phyloP scores from a whole-genome alignment of 2,329 filamentous ascomycete species.

The Leptosphaerulina australis region DNA sequence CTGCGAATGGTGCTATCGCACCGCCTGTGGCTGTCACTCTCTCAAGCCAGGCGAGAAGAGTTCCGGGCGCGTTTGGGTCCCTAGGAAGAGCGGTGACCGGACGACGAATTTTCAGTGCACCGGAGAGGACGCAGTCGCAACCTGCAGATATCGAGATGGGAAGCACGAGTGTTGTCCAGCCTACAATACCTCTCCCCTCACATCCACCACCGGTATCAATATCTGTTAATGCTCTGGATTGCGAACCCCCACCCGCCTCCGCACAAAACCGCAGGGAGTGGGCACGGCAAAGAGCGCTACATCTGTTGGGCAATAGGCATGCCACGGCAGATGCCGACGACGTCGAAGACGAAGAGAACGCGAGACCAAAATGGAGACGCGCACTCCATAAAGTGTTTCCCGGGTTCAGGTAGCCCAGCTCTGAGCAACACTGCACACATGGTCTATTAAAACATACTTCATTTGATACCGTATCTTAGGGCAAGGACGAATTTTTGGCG shows the following conservation, averaged over 20 bases:
- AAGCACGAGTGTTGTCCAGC: background rate
- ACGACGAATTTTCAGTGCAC: slow-evolving; percentile 43
- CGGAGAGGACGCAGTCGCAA: slow-evolving; percentile 26
- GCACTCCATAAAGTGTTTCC: slow-evolving; percentile 44
- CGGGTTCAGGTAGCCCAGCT: slow-evolving; percentile 33
- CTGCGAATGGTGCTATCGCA: background rate
- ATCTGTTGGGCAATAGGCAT: slow-evolving; percentile 48
- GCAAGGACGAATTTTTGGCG: too few relatives aligned
- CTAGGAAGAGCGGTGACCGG: slow-evolving; percentile 32
- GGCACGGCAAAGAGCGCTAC: slow-evolving; percentile 54
- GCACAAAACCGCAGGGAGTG: slow-evolving; percentile 50
- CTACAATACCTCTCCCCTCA: background rate
- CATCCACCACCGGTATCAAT: background rate
- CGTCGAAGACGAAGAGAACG: slow-evolving; percentile 26
- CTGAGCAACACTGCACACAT: background rate
- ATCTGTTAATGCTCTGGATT: background rate
- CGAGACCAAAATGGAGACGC: slow-evolving; percentile 34
- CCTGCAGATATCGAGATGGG: slow-evolving; percentile 44
- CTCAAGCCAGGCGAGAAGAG: too few relatives aligned
- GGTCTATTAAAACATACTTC: too few relatives aligned
- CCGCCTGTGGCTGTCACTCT: background rate
- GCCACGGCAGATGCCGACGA: slow-evolving; percentile 18
- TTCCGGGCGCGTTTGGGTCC: slow-evolving; percentile 27
- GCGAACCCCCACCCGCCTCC: slow-evolving; percentile 1
- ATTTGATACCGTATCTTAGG: background rate